A percentile compares a stretch with the other conserved stretches of the same genome.
phyloP scores from a whole-genome alignment of 2,329 filamentous ascomycete species.

The Didymella lethalis region DNA sequence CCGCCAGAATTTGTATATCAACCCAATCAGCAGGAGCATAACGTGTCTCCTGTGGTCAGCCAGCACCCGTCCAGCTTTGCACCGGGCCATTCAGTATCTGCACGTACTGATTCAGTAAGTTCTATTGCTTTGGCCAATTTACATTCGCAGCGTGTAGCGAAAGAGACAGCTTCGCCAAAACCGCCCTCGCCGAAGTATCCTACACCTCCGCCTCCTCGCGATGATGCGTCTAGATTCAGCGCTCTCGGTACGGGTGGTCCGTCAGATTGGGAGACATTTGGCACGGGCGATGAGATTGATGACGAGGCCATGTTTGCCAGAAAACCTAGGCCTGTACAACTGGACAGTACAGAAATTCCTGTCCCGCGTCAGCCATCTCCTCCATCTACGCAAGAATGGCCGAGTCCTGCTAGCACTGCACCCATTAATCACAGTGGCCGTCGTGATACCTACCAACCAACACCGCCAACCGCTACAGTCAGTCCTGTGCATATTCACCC shows the following conservation, averaged over 20 bases:
- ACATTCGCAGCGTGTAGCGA: slow-evolving; percentile 37
- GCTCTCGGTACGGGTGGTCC: slow-evolving; percentile 47
- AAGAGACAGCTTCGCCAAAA: slow-evolving; percentile 38
- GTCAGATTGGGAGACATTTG: slow-evolving; percentile 51
- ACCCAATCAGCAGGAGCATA: slow-evolving; percentile 40
- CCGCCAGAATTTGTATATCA: slow-evolving; percentile 38
- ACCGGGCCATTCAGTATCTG: slow-evolving; percentile 24
- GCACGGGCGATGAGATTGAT: slow-evolving; percentile 44
- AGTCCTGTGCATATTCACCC: slow-evolving; percentile 29
- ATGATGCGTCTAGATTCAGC: slow-evolving; percentile 42
- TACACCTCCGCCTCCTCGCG: slow-evolving; percentile 38
- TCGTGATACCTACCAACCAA: slow-evolving; percentile 43
- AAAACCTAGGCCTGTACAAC: slow-evolving; percentile 27
- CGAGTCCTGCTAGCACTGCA: slow-evolving; percentile 38
- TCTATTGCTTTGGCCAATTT: slow-evolving; percentile 44
- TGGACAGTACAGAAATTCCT: slow-evolving; percentile 43
- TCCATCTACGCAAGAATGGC: slow-evolving; percentile 41
- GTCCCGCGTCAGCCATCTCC: slow-evolving; percentile 35
- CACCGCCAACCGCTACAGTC: slow-evolving; percentile 37
- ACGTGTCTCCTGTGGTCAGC: slow-evolving; percentile 45
- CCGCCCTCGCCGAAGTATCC: slow-evolving; percentile 30
- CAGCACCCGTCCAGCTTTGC: slow-evolving; percentile 39
- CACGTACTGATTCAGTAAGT: slow-evolving; percentile 43
- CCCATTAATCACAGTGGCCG: slow-evolving; percentile 9
- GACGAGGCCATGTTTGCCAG: slow-evolving; percentile 48